Evolutionary conservation across 441 rosid species (phyloP).

Genomic region (Mallotus japonicus): DNA sequence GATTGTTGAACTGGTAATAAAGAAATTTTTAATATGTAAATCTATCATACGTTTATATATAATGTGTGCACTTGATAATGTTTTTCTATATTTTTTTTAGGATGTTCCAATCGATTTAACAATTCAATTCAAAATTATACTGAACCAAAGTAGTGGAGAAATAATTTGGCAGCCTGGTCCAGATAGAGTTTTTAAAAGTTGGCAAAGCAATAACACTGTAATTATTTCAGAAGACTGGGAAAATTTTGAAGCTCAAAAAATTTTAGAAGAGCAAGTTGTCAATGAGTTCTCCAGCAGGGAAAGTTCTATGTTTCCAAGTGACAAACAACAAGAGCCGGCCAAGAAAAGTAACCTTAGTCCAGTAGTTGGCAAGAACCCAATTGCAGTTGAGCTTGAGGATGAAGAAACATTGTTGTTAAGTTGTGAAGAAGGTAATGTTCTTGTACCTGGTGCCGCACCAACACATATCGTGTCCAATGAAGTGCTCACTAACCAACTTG

Average conservation of each 20-base stretch:
- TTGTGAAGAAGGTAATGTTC: conserved; percentile 22
- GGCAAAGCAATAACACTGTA: conserved; percentile 35
- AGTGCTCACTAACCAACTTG: not conserved
- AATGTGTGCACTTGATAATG: not conserved
- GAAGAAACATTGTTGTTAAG: not conserved
- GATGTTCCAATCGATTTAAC: conserved; percentile 32
- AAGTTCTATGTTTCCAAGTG: not conserved
- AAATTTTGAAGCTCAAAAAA: conserved; percentile 34
- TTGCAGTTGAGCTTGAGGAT: no score
- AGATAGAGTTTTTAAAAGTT: conserved; percentile 37
- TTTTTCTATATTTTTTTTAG: conserved; percentile 19
- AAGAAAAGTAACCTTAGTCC: not conserved
- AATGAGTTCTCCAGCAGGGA: conserved; percentile 3
- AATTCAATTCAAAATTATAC: conserved; percentile 42
- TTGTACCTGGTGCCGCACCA: conserved; percentile 24
- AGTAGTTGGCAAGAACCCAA: no score
- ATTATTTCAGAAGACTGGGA: conserved; percentile 46
- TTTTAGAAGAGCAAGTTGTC: conserved; percentile 21
- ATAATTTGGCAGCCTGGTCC: conserved; percentile 53
- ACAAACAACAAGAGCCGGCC: not conserved
- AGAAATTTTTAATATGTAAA: not conserved
- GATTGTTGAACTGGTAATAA: conserved; percentile 43
- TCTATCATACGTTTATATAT: no score
- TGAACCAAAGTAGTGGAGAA: conserved; percentile 23
- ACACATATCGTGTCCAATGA: conserved; percentile 7